Evolutionary conservation across 2,329 filamentous ascomycete species (phyloP).

Genomic region (Aspergillus oerlinghausenensis): DNA sequence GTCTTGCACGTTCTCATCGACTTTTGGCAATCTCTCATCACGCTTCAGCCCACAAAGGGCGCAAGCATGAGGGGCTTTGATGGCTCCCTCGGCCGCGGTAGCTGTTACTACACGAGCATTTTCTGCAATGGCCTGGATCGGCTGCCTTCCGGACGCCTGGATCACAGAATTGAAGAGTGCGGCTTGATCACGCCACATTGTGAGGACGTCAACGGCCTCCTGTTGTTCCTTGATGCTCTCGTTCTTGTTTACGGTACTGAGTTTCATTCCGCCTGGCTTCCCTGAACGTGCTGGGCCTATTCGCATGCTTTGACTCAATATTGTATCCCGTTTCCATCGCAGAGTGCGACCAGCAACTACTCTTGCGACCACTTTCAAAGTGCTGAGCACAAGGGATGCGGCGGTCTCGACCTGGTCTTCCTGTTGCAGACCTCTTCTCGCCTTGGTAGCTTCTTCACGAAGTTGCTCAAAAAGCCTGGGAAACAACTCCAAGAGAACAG

Average conservation of each 20-base stretch:
- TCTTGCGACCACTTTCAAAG: conserved; percentile 60
- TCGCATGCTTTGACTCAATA: conserved; percentile 80
- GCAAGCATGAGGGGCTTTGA: conserved; percentile 70
- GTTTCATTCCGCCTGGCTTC: conserved; percentile 80
- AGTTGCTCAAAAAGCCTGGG: conserved; percentile 65
- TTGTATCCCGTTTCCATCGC: conserved; percentile 85
- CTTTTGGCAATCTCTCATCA: conserved; percentile 72
- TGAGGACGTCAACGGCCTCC: conserved; percentile 72
- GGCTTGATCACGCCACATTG: conserved; percentile 69
- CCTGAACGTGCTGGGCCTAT: conserved; percentile 70
- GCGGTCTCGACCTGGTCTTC: conserved; percentile 14
- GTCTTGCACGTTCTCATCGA: conserved; percentile 76
- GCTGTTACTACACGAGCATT: conserved; percentile 63
- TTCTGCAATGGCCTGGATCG: conserved; percentile 67
- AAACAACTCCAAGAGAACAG: conserved; percentile 73
- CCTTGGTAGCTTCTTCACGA: conserved; percentile 60
- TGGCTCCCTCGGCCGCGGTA: conserved; percentile 59
- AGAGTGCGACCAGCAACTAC: conserved; percentile 79
- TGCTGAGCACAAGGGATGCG: conserved; percentile 24
- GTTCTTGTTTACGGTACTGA: conserved; percentile 76
- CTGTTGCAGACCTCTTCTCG: conserved; percentile 55
- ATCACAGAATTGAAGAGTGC: conserved; percentile 66
- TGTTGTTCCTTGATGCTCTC: conserved; percentile 80
- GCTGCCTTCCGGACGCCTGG: conserved; percentile 32
- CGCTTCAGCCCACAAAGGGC: conserved; percentile 82